phyloP scores from a whole-genome alignment of 805 yeast species.

The Clavispora vitiphila region DNA sequence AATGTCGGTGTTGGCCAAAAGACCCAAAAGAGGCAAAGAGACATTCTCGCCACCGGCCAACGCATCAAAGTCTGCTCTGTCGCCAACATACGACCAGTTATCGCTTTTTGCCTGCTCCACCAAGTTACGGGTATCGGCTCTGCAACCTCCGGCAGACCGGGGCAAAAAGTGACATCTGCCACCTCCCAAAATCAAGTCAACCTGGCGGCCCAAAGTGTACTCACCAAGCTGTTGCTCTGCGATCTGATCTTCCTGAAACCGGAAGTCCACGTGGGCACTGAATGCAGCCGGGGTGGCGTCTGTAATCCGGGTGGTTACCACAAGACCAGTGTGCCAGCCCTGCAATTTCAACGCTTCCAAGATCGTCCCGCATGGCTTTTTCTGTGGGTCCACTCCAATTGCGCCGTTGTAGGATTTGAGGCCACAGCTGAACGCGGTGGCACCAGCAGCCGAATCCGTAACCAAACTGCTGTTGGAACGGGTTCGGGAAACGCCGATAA shows the following conservation, averaged over 20 bases:
- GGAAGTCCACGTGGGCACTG: constrained; percentile 68
- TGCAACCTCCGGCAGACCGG: constrained; percentile 51
- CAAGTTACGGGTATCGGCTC: constrained; percentile 66
- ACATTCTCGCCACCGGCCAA: constrained; percentile 54
- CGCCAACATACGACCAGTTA: constrained; percentile 55
- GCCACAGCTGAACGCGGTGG: constrained; percentile 88
- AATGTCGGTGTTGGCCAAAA: constrained; percentile 71
- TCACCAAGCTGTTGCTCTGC: constrained; percentile 85
- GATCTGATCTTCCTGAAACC: constrained; percentile 78
- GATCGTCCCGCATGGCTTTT: constrained; percentile 79
- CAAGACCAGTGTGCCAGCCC: constrained; percentile 83
- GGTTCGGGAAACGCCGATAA: constrained; percentile 83
- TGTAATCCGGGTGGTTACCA: constrained; percentile 86
- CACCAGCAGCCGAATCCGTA: constrained; percentile 97
- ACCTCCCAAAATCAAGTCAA: constrained; percentile 86
- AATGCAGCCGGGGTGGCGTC: constrained; percentile 96
- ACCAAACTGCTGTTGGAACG: constrained; percentile 70
- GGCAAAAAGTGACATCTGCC: constrained; percentile 84
- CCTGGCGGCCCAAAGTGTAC: constrained; percentile 71
- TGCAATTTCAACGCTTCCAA: constrained; percentile 80
- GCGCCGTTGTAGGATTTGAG: constrained; percentile 85
- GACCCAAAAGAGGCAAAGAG: constrained; percentile 69
- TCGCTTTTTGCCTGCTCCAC: constrained; percentile 55
- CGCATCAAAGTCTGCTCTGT: constrained; percentile 54
- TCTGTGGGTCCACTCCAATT: constrained; percentile 70